Conservation (phyloP, 2,329 filamentous ascomycete species). For the Orbilia blumenaviensis region DNA sequence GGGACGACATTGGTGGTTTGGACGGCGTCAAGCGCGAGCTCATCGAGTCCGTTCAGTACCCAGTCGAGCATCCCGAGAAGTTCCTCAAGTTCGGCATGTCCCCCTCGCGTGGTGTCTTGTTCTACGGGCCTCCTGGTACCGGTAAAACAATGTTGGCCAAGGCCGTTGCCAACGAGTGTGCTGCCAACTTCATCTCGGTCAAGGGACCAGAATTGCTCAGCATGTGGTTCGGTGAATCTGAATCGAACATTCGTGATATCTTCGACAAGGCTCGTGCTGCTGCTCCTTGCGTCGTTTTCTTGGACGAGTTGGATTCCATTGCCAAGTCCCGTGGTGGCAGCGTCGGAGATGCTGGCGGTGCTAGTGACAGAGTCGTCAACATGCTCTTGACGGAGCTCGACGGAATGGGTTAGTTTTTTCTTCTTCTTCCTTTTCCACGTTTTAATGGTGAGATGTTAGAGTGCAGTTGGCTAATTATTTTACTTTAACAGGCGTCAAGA, state of each 20-base stretch:
- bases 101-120: slow-evolving; percentile 95
- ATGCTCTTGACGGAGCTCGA: slow-evolving; percentile 82
- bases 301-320: slow-evolving; percentile 98
- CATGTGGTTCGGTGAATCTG: slow-evolving; percentile 99
- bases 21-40: slow-evolving; percentile 99
- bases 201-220: slow-evolving; percentile 98
- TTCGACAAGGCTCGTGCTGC: slow-evolving; percentile 99
- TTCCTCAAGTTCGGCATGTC: slow-evolving; percentile 99
- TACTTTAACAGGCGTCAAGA: slow-evolving; percentile 74
- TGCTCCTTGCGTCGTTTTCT: slow-evolving; percentile 97
- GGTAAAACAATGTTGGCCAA: slow-evolving; percentile 99
- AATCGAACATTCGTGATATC: slow-evolving; percentile 99
- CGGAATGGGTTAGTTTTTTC: slow-evolving; percentile 63
- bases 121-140: slow-evolving; percentile 98
- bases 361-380: slow-evolving; percentile 99
- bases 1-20: slow-evolving; percentile 99
- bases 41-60: slow-evolving; percentile 98
- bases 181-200: slow-evolving; percentile 99
- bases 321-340: slow-evolving; percentile 99
- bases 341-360: slow-evolving; percentile 93
- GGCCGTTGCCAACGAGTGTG: slow-evolving; percentile 98
- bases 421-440: no score
- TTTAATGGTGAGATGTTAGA: no score
- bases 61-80: slow-evolving; percentile 98
- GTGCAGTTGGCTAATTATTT: slow-evolving; percentile 62